Percentiles rank a stretch among this genome's conserved stretches.
These are phyloP conservation scores for Pontederia paniculata DNA, from an alignment of 176 grass and related monocot genomes.

Conservation along the genomic window DNA sequence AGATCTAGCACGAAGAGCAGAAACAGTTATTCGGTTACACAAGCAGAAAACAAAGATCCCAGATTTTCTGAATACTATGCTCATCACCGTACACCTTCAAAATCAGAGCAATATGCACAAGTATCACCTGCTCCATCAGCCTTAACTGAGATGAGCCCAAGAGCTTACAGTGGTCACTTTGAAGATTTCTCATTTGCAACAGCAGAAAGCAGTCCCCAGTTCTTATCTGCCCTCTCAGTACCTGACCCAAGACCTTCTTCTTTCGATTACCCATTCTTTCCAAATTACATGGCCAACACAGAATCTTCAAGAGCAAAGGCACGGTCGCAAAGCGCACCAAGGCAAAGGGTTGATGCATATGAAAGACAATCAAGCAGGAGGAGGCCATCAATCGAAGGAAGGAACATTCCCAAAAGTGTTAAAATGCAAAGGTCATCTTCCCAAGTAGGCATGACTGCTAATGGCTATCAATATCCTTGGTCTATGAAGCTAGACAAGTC, in stretches of 20 bases:
- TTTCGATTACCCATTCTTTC: constrained; percentile 12
- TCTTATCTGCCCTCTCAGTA: constrained; percentile 13
- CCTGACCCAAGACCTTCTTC: constrained; percentile 13
- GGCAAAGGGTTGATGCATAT: constrained; percentile 44
- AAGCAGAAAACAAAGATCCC: constrained; percentile 9
- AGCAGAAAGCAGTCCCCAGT: constrained; percentile 18
- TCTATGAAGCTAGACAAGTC: constrained; percentile 55
- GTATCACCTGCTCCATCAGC: constrained; percentile 19
- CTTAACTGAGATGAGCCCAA: constrained; percentile 30
- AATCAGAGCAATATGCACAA: constrained; percentile 4
- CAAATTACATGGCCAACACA: constrained; percentile 14
- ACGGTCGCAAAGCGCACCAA: constrained; percentile 73
- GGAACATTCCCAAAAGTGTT: constrained; percentile 32
- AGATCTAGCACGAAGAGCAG: constrained; percentile 5
- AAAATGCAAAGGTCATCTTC: constrained; percentile 85
- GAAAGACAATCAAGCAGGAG: constrained; percentile 55
- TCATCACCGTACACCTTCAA: background rate
- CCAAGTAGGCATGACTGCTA: constrained; percentile 32
- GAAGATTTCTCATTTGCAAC: constrained; percentile 34
- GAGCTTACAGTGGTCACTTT: constrained; percentile 33
- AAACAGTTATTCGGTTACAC: constrained; percentile 2
- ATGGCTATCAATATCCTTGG: constrained; percentile 45
- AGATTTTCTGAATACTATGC: constrained; percentile 10
- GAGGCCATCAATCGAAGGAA: constrained; percentile 29
- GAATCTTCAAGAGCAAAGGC: constrained; percentile 25